Evolutionary conservation across 1,284 basidiomycete genomes (phyloP), one percentile per base, ranked within the genome.

Genomic region (Neolentinus lepideus): DNA sequence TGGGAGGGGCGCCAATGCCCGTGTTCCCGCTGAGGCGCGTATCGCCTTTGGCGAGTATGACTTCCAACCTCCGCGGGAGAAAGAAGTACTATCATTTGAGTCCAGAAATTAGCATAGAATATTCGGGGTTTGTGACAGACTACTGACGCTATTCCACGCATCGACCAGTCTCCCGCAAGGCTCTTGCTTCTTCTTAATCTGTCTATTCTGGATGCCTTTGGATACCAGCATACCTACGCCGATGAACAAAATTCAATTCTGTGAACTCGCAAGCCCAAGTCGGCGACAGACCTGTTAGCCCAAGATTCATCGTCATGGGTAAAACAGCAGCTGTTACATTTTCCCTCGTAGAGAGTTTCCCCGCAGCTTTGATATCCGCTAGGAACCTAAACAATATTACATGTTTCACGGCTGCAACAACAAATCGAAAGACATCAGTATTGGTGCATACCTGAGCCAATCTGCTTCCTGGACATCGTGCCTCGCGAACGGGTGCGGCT

Each of bases 391-490:
- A 9, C 12, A n/a, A 43, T n/a, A 43, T 16, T 43, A 43, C 9
- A 16, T 43, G 38, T 21, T n/a, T 31, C 29, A 31, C 6, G 12
- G 12, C 46, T 45, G 10, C 19, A 22, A 25, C 10, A 14, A 19
- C 36, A 31, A 35, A n/a, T n/a, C n/a, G n/a, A n/a, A 35, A 54
- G 3, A 24, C 9, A 22, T 19, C 54, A 47, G 54, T 25, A 12
- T 24, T 53, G 14, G 16, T 50, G 45, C 60, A 26, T 47, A 73
- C 72, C 61, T 63, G 19, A 62, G 43, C 75, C 75, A 77, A 60
- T 77, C 75, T 10, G 59, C 59, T 61, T 76, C 69, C 12, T 54
- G 63, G 8, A 77, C 64, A 60, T 76, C 74, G 59, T 72, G 71
- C 46, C 66, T 61, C 6, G 56, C 56, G 57, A 77, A 77, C 8